These are phyloP conservation scores for Xylaria sp. DNA, from an alignment of 2,329 filamentous ascomycete species.

Conservation along the genomic window DNA sequence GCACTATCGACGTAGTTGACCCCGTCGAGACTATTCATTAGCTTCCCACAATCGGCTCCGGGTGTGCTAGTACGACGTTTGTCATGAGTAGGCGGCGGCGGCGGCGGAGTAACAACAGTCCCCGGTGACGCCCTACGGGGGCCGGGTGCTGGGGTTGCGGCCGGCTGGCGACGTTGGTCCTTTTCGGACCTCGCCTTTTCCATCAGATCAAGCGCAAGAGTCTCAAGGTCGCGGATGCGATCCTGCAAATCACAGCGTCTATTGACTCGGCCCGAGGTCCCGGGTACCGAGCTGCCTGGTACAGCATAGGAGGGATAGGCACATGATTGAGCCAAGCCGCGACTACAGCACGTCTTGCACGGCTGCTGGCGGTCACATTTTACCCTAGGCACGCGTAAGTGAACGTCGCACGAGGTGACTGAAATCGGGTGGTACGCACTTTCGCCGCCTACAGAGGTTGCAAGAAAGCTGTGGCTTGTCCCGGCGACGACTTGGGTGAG, in stretches of 20 bases:
- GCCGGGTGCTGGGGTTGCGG: neutral
- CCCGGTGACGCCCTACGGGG: neutral
- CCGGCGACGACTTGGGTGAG: conserved; percentile 30
- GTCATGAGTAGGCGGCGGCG: no score
- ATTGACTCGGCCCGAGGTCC: conserved; percentile 11
- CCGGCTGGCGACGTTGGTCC: conserved; percentile 5
- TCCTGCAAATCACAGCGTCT: conserved; percentile 17
- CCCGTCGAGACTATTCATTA: conserved; percentile 31
- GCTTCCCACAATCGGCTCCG: conserved; percentile 39
- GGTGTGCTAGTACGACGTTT: no score
- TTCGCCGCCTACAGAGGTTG: conserved; percentile 34
- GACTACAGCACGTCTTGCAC: conserved; percentile 21
- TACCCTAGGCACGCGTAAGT: conserved; percentile 8
- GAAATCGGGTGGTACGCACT: conserved; percentile 30
- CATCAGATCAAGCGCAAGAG: conserved; percentile 35
- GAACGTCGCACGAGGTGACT: neutral
- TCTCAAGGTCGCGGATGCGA: conserved; percentile 37
- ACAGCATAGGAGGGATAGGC: conserved; percentile 20
- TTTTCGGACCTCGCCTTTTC: conserved; percentile 19
- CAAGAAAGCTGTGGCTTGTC: conserved; percentile 39
- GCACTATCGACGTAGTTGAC: conserved; percentile 40
- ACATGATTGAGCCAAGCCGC: conserved; percentile 22
- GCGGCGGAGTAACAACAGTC: neutral
- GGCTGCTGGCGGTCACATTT: conserved; percentile 29
- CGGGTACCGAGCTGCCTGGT: conserved; percentile 2